Percentiles rank a stretch among this genome's conserved stretches.
These are phyloP conservation scores for Rhododendron molle DNA, from an alignment of 148 eudicot genomes.

Conservation along the genomic window DNA sequence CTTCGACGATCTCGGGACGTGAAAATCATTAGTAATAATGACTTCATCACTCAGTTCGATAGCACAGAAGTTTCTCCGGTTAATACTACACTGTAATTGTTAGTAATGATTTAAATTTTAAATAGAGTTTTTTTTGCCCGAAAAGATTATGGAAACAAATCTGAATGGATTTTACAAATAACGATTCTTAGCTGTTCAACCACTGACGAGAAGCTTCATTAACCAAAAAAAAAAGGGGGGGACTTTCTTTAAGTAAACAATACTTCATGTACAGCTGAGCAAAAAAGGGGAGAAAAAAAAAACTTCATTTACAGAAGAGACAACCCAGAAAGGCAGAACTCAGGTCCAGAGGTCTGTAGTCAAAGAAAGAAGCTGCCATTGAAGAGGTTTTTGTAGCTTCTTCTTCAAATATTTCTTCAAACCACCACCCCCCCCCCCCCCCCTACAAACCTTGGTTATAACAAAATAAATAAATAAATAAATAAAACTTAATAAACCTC, in stretches of 20 bases:
- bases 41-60: no score
- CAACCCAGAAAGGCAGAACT: conserved; percentile 5
- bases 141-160: neutral
- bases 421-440: no score
- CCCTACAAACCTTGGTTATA: no score
- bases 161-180: neutral
- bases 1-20: no score
- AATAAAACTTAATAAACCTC: neutral
- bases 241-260: neutral
- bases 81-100: no score
- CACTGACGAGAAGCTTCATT: neutral
- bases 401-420: neutral
- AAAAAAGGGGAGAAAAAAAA: no score
- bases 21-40: no score
- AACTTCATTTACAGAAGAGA: neutral
- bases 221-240: neutral
- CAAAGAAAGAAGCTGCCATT: neutral
- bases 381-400: conserved; percentile 2
- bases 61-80: no score
- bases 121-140: no score
- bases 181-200: neutral
- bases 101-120: no score
- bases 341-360: neutral
- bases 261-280: neutral
- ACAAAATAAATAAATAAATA: no score